These are phyloP conservation scores for Schizopora paradoxa DNA, from an alignment of 1,284 basidiomycete genomes.

Conservation along the genomic window DNA sequence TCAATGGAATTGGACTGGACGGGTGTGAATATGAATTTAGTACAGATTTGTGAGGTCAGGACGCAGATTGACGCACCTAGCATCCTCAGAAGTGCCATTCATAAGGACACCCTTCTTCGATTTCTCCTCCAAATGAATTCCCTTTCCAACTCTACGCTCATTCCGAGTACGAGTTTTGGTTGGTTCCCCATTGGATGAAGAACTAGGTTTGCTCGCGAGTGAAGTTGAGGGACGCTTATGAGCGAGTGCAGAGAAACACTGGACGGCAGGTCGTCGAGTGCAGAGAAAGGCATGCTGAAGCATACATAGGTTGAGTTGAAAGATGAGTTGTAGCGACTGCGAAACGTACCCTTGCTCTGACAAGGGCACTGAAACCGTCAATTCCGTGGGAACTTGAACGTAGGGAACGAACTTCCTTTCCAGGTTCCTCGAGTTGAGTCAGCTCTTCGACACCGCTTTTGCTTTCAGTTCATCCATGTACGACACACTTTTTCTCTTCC, in stretches of 20 bases:
- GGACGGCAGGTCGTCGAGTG: conserved; percentile 37
- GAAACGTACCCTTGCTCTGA: neutral
- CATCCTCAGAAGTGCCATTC: neutral
- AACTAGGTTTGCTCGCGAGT: conserved; percentile 24
- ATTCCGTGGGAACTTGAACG: too few relatives aligned
- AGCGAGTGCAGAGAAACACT: neutral
- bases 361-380: neutral
- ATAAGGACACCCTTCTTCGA: too few relatives aligned
- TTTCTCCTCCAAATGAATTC: too few relatives aligned
- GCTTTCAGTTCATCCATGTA: too few relatives aligned
- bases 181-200: conserved; percentile 42
- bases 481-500: too few relatives aligned
- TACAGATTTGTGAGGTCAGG: neutral
- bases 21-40: neutral
- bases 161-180: neutral
- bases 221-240: conserved; percentile 31
- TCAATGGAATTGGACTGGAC: neutral
- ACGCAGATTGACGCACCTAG: neutral
- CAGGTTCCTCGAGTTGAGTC: too few relatives aligned
- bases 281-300: conserved; percentile 43
- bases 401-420: too few relatives aligned
- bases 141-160: neutral
- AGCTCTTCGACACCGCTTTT: too few relatives aligned
- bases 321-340: too few relatives aligned
- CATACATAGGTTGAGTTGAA: conserved; percentile 55